Percentiles rank a stretch among this genome's conserved stretches.
Conservation (phyloP, 2,329 filamentous ascomycete genomes). For the Fusarium bactridioides region DNA sequence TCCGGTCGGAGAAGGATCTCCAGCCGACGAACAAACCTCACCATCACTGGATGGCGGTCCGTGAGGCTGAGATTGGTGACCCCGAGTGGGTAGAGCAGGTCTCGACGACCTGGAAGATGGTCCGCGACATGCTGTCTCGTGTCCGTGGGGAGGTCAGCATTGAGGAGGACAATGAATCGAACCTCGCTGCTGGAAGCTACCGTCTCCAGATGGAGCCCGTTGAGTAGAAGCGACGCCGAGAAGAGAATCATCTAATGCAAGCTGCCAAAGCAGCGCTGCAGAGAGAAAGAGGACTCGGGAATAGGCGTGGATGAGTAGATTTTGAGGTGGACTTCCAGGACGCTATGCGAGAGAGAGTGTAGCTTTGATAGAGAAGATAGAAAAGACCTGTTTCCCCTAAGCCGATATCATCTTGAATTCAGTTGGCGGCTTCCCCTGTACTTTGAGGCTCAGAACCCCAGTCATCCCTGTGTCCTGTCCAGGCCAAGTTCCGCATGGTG, state of each 20-base stretch:
- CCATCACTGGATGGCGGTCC: not conserved
- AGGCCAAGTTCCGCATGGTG: too few relatives aligned
- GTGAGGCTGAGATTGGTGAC: not conserved
- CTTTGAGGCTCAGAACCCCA: fast-evolving
- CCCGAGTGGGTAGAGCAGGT: not conserved
- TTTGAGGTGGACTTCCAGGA: not conserved
- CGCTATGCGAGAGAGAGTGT: fast-evolving
- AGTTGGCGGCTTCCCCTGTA: fast-evolving
- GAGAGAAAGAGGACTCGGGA: too few relatives aligned
- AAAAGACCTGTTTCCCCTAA: not conserved
- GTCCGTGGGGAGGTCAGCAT: not conserved
- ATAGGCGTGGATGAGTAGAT: not conserved
- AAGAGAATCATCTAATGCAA: not conserved
- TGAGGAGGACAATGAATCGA: fast-evolving
- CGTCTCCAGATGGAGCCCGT: not conserved
- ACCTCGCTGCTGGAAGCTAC: fast-evolving
- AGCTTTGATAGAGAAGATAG: not conserved
- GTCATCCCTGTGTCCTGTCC: fast-evolving
- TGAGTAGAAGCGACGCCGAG: fast-evolving
- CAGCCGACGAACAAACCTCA: not conserved
- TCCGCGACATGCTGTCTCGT: not conserved
- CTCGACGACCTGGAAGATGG: not conserved
- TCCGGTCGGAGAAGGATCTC: not conserved
- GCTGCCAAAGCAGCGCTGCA: not conserved
- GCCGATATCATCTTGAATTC: too few relatives aligned